Conservation (phyloP, 805 yeast genomes). For the Candida insectalens region DNA sequence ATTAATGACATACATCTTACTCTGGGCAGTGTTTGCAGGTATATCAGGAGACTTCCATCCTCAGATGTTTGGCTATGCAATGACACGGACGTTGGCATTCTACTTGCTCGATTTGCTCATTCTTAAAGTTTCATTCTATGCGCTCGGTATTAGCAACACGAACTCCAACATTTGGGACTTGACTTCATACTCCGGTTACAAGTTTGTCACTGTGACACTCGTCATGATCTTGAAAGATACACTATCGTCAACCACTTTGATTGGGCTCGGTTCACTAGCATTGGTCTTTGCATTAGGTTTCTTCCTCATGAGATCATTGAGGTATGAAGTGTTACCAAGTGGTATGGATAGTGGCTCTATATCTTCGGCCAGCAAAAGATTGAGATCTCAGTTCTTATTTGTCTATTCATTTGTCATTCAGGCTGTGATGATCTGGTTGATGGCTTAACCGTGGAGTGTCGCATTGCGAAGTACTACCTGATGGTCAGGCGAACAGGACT, state of each 20-base stretch:
- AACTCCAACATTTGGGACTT: slow-evolving; percentile 56
- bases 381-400: slow-evolving; percentile 80
- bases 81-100: slow-evolving; percentile 80
- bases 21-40: slow-evolving; percentile 81
- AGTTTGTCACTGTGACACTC: slow-evolving; percentile 73
- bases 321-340: slow-evolving; percentile 59
- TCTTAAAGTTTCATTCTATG: slow-evolving; percentile 73
- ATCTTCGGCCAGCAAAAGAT: slow-evolving; percentile 59
- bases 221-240: slow-evolving; percentile 43
- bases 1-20: slow-evolving; percentile 72
- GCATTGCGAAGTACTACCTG: too few relatives aligned
- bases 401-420: slow-evolving; percentile 79
- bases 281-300: slow-evolving; percentile 49
- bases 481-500: too few relatives aligned
- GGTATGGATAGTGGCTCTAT: slow-evolving; percentile 47
- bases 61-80: slow-evolving; percentile 76
- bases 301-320: slow-evolving; percentile 60
- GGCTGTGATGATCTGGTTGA: slow-evolving; percentile 62
- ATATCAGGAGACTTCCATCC: slow-evolving; percentile 88
- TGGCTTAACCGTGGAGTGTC: too few relatives aligned
- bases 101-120: slow-evolving; percentile 66
- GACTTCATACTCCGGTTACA: slow-evolving; percentile 86
- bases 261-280: slow-evolving; percentile 31
- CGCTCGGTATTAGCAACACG: slow-evolving; percentile 60
- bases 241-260: slow-evolving; percentile 21